phyloP scores from a whole-genome alignment of 179 eudicot genomes.

The Carnegiea gigantea region DNA sequence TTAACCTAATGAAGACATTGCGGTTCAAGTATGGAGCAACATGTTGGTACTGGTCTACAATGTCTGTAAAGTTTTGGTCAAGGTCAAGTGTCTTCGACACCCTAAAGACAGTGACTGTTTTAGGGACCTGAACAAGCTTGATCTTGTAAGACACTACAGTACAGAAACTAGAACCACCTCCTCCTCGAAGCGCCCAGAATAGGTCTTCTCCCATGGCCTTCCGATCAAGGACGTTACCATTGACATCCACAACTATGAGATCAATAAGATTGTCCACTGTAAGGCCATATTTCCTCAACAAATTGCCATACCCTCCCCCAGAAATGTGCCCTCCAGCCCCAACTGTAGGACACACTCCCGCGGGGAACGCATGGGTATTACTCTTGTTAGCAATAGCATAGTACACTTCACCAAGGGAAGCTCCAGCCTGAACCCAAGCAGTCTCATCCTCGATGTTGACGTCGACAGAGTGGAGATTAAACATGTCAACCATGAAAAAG shows the following conservation, averaged over 20 bases:
- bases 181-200: constrained; percentile 44
- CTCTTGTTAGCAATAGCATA: constrained; percentile 44
- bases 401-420: constrained; percentile 56
- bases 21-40: constrained; percentile 26
- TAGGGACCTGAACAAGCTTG: constrained; percentile 35
- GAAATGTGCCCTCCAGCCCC: constrained; percentile 60
- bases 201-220: constrained; percentile 43
- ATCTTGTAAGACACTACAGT: constrained; percentile 32
- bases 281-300: constrained; percentile 59
- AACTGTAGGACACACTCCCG: constrained; percentile 61
- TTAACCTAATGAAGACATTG: constrained; percentile 31
- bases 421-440: constrained; percentile 59
- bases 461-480: constrained; percentile 37
- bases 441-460: constrained; percentile 40
- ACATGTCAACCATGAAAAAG: constrained; percentile 56
- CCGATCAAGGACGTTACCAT: constrained; percentile 31
- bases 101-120: constrained; percentile 35
- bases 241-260: constrained; percentile 30
- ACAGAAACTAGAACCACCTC: constrained; percentile 41
- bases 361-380: constrained; percentile 42
- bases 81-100: constrained; percentile 25
- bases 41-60: constrained; percentile 34
- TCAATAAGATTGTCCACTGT: constrained; percentile 33
- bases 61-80: constrained; percentile 23
- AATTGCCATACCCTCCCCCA: constrained; percentile 59